Percentiles rank a stretch among this genome's conserved stretches.
Conservation (phyloP, 2,329 filamentous ascomycete species). For the Fusarium sp. region DNA sequence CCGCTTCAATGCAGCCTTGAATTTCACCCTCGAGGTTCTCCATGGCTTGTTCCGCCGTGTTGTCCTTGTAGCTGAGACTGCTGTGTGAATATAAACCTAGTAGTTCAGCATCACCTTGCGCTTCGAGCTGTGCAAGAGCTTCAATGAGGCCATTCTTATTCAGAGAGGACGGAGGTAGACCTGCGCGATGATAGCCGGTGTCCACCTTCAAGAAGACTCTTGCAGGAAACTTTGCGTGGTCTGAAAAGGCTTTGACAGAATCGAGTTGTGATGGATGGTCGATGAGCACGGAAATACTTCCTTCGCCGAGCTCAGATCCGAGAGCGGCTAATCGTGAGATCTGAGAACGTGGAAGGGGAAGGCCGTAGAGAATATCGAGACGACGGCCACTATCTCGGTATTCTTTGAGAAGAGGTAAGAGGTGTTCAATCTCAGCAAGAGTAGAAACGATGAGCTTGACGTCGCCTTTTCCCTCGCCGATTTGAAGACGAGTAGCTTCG, state of each 20-base stretch:
- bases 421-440: constrained; percentile 68
- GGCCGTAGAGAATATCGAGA: constrained; percentile 67
- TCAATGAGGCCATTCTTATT: constrained; percentile 56
- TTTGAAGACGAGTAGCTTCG: constrained; percentile 67
- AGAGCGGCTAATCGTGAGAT: constrained; percentile 63
- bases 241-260: constrained; percentile 49
- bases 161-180: constrained; percentile 61
- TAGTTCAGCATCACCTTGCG: constrained; percentile 15
- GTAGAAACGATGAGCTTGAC: constrained; percentile 72
- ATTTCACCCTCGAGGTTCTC: constrained; percentile 50
- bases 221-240: constrained; percentile 48
- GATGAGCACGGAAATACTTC: constrained; percentile 66
- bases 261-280: constrained; percentile 67
- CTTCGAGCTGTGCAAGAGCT: constrained; percentile 49
- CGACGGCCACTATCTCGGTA: constrained; percentile 40
- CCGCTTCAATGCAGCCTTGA: constrained; percentile 48
- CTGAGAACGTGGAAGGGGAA: constrained; percentile 69
- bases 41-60: constrained; percentile 49
- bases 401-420: constrained; percentile 64
- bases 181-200: constrained; percentile 73
- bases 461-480: constrained; percentile 57
- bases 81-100: constrained; percentile 53
- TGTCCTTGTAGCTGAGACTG: constrained; percentile 52
- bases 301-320: constrained; percentile 59
- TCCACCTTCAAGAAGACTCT: constrained; percentile 72